phyloP scores from a whole-genome alignment of 208 protist genomes.

The Leishmania lainsoni region DNA sequence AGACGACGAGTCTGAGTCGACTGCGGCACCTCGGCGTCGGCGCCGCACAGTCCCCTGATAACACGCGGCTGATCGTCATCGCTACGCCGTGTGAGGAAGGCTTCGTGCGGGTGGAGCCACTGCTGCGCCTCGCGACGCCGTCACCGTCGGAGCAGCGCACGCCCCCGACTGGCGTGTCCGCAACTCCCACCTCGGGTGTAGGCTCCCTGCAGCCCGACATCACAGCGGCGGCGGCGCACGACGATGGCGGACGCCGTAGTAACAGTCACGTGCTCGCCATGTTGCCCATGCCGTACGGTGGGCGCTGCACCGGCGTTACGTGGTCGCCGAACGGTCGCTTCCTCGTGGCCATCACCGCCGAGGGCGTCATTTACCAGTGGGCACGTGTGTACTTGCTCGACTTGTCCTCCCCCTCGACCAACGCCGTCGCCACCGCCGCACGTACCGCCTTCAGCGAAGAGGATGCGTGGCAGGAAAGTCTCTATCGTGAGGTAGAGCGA shows the following conservation, averaged over 20 bases:
- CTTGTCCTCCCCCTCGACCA: background rate
- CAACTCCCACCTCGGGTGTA: background rate
- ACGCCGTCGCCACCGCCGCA: slow-evolving; percentile 11
- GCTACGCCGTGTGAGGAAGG: slow-evolving; percentile 62
- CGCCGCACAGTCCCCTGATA: slow-evolving; percentile 49
- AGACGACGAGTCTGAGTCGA: slow-evolving; percentile 41
- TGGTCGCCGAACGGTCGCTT: slow-evolving; percentile 63
- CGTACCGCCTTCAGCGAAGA: slow-evolving; percentile 30
- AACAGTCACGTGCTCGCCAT: slow-evolving; percentile 41
- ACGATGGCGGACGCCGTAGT: slow-evolving; percentile 1
- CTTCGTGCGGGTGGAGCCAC: slow-evolving; percentile 48
- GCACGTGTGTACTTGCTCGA: slow-evolving; percentile 50
- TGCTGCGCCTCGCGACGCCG: slow-evolving; percentile 4
- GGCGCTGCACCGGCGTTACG: slow-evolving; percentile 48
- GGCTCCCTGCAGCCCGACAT: slow-evolving; percentile 2
- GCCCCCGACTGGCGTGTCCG: background rate
- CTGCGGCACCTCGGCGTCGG: slow-evolving; percentile 55
- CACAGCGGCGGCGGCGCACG: background rate
- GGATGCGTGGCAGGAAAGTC: slow-evolving; percentile 31
- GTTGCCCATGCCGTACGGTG: slow-evolving; percentile 56
- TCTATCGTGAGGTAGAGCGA: slow-evolving; percentile 35
- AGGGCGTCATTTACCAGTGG: slow-evolving; percentile 69
- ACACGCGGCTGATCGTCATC: slow-evolving; percentile 40
- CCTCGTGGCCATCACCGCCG: slow-evolving; percentile 52
- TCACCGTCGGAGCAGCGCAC: background rate